Percentiles rank a stretch among this genome's conserved stretches.
These are phyloP conservation scores for Durusdinium trenchii DNA, from an alignment of 73 alveolate genomes.

Conservation along the genomic window DNA sequence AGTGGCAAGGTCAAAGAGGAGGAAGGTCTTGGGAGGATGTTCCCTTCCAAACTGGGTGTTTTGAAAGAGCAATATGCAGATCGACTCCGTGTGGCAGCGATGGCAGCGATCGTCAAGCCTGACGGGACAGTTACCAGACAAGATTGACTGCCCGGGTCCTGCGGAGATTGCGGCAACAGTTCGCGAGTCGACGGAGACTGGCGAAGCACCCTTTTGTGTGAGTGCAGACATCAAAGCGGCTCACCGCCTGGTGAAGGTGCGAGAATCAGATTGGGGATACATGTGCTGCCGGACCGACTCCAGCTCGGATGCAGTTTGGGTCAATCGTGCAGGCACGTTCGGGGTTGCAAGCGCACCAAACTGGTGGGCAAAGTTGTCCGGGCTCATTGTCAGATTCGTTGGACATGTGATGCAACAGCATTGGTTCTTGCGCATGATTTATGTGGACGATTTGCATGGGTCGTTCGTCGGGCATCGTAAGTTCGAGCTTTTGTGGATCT, in stretches of 20 bases:
- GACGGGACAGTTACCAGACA: not conserved
- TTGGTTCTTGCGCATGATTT: not conserved
- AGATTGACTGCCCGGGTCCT: not conserved
- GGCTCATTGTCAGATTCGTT: not conserved
- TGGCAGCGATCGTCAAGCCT: not conserved
- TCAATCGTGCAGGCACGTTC: not conserved
- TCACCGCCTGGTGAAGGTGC: not conserved
- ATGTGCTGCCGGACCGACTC: not conserved
- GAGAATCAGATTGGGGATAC: not conserved
- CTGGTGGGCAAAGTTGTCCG: not conserved
- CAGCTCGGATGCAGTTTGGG: not conserved
- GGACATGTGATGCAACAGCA: not conserved
- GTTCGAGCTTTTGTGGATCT: not conserved
- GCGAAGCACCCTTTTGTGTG: not conserved
- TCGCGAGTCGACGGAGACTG: not conserved
- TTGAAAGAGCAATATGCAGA: not conserved
- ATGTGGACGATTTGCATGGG: not conserved
- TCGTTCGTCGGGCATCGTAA: not conserved
- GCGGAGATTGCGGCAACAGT: not conserved
- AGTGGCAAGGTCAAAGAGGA: too few relatives aligned
- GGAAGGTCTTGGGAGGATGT: not conserved
- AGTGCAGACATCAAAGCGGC: not conserved
- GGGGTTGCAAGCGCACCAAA: not conserved
- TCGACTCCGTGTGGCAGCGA: not conserved
- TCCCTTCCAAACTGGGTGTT: not conserved